Percentiles rank a stretch among this genome's conserved stretches.
Conservation (phyloP, 225 moss, liverwort and hornwort species). For the Climacium dendroides region DNA sequence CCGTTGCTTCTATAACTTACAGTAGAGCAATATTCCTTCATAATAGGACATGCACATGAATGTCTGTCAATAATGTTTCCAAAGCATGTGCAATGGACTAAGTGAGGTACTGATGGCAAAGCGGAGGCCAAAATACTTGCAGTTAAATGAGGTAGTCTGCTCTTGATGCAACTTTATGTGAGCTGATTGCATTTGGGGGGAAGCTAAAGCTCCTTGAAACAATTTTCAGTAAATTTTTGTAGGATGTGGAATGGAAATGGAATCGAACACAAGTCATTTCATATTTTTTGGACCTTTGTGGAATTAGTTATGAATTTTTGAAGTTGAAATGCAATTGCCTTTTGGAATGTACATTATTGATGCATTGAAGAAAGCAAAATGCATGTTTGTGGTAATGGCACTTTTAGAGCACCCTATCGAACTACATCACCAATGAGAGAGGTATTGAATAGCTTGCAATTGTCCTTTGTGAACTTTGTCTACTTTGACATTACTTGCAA, state of each 20-base stretch:
- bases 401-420: neutral
- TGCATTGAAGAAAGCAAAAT: neutral
- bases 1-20: neutral
- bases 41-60: neutral
- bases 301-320: neutral
- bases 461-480: neutral
- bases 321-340: neutral
- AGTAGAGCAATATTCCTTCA: neutral
- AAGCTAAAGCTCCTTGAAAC: neutral
- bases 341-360: neutral
- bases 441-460: neutral
- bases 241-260: neutral
- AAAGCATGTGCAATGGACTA: neutral
- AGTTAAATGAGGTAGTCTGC: neutral
- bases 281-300: neutral
- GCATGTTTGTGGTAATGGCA: accelerated
- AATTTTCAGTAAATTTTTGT: neutral
- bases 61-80: neutral
- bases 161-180: neutral
- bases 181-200: neutral
- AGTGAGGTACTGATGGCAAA: neutral
- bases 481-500: neutral
- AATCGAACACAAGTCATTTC: neutral
- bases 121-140: neutral
- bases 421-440: neutral